A percentile compares a stretch with the other conserved stretches of the same genome.
Conservation (phyloP, 129 eudicot genomes). For the Smallanthus sonchifolius region DNA sequence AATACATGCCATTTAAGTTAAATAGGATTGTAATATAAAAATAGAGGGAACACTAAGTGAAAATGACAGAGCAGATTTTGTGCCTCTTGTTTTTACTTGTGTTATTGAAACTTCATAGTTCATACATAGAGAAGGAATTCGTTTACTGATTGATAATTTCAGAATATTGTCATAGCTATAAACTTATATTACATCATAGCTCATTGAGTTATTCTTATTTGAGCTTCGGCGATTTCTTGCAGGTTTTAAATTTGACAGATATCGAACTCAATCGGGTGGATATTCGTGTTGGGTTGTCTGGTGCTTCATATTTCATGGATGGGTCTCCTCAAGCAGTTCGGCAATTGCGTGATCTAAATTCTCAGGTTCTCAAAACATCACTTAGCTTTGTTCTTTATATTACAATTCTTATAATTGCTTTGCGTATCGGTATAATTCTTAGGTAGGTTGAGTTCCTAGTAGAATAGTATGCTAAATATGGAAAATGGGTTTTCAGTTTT, state of each 20-base stretch:
- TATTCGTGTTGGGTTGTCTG: constrained; percentile 85
- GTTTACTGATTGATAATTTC: neutral
- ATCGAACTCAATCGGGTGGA: constrained; percentile 89
- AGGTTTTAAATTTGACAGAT: constrained; percentile 91
- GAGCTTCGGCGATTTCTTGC: constrained; percentile 27
- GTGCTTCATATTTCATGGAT: constrained; percentile 89
- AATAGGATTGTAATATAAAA: neutral
- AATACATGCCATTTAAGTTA: neutral
- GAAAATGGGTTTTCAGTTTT: neutral
- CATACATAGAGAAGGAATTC: neutral
- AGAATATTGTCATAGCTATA: neutral
- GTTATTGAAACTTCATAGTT: neutral
- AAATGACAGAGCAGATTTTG: neutral
- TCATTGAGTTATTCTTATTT: neutral
- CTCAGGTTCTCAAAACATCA: constrained; percentile 52
- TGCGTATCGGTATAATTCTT: neutral
- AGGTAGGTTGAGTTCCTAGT: neutral
- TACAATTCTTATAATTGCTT: constrained; percentile 3
- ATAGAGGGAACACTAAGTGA: neutral
- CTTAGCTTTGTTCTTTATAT: constrained; percentile 5
- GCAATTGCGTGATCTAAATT: constrained; percentile 76
- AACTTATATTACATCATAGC: neutral
- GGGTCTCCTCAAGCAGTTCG: constrained; percentile 98
- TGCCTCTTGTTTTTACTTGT: neutral
- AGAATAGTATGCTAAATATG: neutral